Percentiles rank a stretch among this genome's conserved stretches.
These are phyloP conservation scores for Xylaria venustula DNA, from an alignment of 495 filamentous ascomycete genomes.

Conservation along the genomic window DNA sequence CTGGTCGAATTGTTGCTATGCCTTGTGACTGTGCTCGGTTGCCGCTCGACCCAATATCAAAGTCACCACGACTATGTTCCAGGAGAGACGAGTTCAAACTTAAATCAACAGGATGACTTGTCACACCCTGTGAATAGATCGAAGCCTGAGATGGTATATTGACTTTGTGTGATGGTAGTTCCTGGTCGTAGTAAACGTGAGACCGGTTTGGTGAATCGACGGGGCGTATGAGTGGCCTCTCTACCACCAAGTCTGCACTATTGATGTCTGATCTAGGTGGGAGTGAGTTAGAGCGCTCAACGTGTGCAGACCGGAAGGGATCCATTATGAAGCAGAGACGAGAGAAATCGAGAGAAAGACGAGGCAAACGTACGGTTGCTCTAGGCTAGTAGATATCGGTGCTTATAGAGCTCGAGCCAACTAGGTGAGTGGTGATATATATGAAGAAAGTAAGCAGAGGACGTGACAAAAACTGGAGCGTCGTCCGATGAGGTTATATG, in stretches of 20 bases:
- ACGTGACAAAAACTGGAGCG: background rate
- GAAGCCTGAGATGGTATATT: conserved; percentile 24
- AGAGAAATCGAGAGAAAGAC: conserved; percentile 8
- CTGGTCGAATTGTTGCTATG: background rate
- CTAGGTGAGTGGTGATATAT: conserved; percentile 6
- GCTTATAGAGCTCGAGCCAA: background rate
- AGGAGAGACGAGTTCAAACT: conserved; percentile 22
- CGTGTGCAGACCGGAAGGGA: conserved; percentile 26
- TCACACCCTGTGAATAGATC: conserved; percentile 19
- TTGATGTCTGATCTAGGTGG: conserved; percentile 41
- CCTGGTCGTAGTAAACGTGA: conserved; percentile 28
- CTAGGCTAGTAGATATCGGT: conserved; percentile 4
- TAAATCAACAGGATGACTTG: conserved; percentile 13
- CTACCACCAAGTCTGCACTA: conserved; percentile 36
- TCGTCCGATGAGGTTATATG: conserved; percentile 11
- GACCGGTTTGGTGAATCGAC: conserved; percentile 30
- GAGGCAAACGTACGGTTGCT: conserved; percentile 20
- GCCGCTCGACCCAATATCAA: conserved; percentile 35
- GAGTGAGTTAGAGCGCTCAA: conserved; percentile 45
- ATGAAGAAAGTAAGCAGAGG: conserved; percentile 3
- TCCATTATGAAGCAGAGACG: conserved; percentile 31
- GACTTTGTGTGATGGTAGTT: conserved; percentile 27
- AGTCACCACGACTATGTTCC: conserved; percentile 20
- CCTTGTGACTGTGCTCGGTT: conserved; percentile 21
- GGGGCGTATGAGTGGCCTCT: conserved; percentile 32